phyloP scores from a whole-genome alignment of 78 protist species.

The slime mould (Dictyostelium discoideum) region DNA sequence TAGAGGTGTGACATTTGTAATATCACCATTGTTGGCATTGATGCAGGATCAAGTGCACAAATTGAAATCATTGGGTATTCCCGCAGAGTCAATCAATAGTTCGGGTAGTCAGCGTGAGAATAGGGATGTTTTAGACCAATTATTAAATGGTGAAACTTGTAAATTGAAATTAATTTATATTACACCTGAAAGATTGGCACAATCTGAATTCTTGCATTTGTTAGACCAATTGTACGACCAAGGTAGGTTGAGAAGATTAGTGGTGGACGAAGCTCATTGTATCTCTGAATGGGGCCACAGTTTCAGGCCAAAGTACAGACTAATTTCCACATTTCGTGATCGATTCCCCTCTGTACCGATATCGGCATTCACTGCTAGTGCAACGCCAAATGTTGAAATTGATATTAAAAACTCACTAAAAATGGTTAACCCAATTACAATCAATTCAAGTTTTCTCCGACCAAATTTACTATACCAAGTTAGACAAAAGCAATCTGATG shows the following conservation, averaged over 20 bases:
- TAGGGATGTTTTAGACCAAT: not conserved
- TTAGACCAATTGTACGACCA: not conserved
- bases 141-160: not conserved
- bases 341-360: constrained; percentile 52
- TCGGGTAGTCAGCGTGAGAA: not conserved
- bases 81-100: constrained; percentile 6
- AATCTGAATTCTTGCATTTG: not conserved
- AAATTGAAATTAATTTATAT: not conserved
- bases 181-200: constrained; percentile 30
- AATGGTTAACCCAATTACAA: not conserved
- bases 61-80: not conserved
- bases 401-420: constrained; percentile 33
- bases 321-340: not conserved
- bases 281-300: constrained; percentile 95
- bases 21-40: constrained; percentile 98
- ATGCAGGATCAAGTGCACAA: constrained; percentile 97
- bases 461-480: constrained; percentile 34
- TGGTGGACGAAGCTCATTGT: constrained; percentile 95
- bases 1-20: constrained; percentile 88
- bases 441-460: constrained; percentile 15
- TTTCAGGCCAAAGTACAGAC: constrained; percentile 84
- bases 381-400: constrained; percentile 55
- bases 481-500: not conserved
- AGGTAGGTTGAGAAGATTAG: not conserved
- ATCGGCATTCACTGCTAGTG: constrained; percentile 88